Percentiles rank a stretch among this genome's conserved stretches.
phyloP scores from a whole-genome alignment of 1,139 yeast species.

The Wickerhamiella pararugosa region DNA sequence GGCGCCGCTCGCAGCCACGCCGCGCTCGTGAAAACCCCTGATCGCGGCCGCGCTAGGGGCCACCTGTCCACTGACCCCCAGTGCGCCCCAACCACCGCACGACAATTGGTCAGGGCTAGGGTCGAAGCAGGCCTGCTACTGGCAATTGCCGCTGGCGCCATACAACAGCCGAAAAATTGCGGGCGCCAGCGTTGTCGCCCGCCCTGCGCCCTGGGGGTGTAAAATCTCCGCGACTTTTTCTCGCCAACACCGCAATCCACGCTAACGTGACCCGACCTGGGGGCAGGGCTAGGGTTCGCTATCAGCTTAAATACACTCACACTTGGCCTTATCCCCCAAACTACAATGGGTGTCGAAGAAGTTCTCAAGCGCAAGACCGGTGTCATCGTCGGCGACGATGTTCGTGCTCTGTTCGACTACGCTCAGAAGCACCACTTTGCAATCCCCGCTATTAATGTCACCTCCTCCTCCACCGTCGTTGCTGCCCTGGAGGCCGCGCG shows the following conservation, averaged over 20 bases:
- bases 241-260: not conserved
- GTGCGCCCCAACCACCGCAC: too few species aligned
- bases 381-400: slow-evolving; percentile 98
- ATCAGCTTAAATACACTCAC: not conserved
- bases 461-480: slow-evolving; percentile 93
- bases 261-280: not conserved
- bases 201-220: not conserved
- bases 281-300: slow-evolving; percentile 1
- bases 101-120: too few species aligned
- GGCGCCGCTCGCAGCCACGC: too few species aligned
- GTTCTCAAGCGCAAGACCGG: slow-evolving; percentile 85
- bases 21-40: too few species aligned
- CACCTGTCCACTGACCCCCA: too few species aligned
- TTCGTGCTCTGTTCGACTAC: slow-evolving; percentile 72
- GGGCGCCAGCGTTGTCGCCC: too few species aligned
- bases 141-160: too few species aligned
- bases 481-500: slow-evolving; percentile 98
- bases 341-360: slow-evolving; percentile 25
- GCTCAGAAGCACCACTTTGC: slow-evolving; percentile 92
- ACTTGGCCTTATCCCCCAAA: not conserved
- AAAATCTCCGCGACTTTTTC: not conserved
- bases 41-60: too few species aligned
- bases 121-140: too few species aligned
- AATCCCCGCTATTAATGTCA: slow-evolving; percentile 95
- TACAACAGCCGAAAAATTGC: too few species aligned